Percentiles rank a stretch among this genome's conserved stretches.
Evolutionary conservation across 2,329 filamentous ascomycete species (phyloP).

Genomic region (Didymella glomerata): DNA sequence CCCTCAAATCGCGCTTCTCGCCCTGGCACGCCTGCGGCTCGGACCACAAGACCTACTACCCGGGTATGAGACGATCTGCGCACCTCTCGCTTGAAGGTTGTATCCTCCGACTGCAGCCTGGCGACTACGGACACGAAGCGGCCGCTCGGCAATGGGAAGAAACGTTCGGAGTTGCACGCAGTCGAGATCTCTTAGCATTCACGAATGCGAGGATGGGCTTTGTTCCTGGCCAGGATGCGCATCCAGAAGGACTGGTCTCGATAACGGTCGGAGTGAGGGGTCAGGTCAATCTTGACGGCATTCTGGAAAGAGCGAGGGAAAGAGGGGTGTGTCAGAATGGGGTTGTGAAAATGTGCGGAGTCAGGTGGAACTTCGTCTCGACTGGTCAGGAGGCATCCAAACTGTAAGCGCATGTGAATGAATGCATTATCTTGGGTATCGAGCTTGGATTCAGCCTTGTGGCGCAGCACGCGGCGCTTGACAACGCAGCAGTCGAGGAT

Average conservation of each 20-base stretch:
- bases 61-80: constrained; percentile 49
- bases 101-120: constrained; percentile 50
- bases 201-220: constrained; percentile 51
- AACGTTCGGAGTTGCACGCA: constrained; percentile 53
- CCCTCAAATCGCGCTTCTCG: constrained; percentile 51
- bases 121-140: constrained; percentile 48
- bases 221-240: constrained; percentile 43
- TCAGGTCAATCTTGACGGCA: constrained; percentile 41
- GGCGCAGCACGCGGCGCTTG: background rate
- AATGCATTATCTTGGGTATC: background rate
- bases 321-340: constrained; percentile 45
- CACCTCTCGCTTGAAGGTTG: constrained; percentile 51
- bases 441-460: background rate
- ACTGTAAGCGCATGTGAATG: constrained; percentile 25
- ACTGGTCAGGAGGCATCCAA: constrained; percentile 30
- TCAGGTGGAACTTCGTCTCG: constrained; percentile 50
- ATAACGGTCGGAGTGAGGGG: constrained; percentile 53
- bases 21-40: constrained; percentile 57
- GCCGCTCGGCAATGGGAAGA: constrained; percentile 54
- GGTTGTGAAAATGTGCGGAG: constrained; percentile 51
- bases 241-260: constrained; percentile 50
- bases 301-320: constrained; percentile 44
- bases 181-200: constrained; percentile 52
- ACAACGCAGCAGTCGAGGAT: background rate
- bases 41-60: constrained; percentile 47